phyloP scores from a whole-genome alignment of 495 filamentous ascomycete species.

The Elasticomyces elasticus region DNA sequence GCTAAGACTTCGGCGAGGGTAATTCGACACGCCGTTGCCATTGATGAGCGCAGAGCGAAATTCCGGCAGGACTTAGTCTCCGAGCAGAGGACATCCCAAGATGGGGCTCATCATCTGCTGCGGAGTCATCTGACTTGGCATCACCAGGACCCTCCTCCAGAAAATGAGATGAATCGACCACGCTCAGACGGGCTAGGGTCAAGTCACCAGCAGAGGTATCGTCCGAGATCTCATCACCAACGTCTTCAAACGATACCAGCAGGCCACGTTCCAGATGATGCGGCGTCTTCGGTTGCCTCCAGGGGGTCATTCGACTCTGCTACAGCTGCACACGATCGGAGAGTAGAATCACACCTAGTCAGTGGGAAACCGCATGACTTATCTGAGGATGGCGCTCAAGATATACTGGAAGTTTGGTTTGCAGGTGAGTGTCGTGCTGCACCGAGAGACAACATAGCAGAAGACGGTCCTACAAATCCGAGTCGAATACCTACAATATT shows the following conservation, averaged over 20 bases:
- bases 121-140: background rate
- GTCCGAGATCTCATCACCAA: background rate
- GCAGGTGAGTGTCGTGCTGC: no score
- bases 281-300: slow-evolving; percentile 32
- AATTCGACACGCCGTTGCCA: slow-evolving; percentile 34
- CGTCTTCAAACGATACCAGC: background rate
- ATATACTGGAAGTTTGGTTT: slow-evolving; percentile 81
- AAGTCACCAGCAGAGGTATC: background rate
- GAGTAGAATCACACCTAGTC: background rate
- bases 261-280: slow-evolving; percentile 32
- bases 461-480: no score
- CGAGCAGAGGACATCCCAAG: background rate
- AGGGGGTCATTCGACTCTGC: background rate
- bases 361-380: background rate
- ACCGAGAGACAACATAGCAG: no score
- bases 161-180: background rate
- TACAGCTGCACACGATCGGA: background rate
- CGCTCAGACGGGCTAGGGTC: background rate
- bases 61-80: slow-evolving; percentile 60
- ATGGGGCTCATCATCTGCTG: slow-evolving; percentile 6
- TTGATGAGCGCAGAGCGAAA: slow-evolving; percentile 36
- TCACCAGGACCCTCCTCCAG: no score
- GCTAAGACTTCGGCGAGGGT: slow-evolving; percentile 62
- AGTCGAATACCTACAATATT: no score
- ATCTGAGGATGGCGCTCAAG: slow-evolving; percentile 48